Conservation (phyloP, 2,329 filamentous ascomycete species). For the Pseudogymnoascus sp. region DNA sequence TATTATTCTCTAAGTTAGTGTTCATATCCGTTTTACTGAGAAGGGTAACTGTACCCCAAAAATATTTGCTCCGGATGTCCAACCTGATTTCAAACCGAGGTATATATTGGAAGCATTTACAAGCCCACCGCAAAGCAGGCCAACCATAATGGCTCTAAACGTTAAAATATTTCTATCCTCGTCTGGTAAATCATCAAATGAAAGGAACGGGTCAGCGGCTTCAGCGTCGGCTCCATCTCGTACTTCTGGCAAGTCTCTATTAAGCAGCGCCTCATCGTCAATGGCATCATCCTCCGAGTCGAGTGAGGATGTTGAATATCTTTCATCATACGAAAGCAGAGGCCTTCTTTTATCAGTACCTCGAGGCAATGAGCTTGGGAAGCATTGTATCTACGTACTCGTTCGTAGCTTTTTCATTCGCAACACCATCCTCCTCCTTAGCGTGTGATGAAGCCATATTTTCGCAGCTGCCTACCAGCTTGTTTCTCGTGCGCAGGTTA, state of each 20-base stretch:
- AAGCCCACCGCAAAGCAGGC: not conserved
- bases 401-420: slow-evolving; percentile 7
- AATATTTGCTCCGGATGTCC: slow-evolving; percentile 2
- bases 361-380: not conserved
- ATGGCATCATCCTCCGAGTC: not conserved
- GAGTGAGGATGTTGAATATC: not conserved
- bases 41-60: not conserved
- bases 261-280: not conserved
- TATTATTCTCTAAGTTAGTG: not conserved
- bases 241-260: not conserved
- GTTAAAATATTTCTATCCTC: slow-evolving; percentile 3
- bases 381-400: not conserved
- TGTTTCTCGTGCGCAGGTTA: not conserved
- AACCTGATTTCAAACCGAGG: not conserved
- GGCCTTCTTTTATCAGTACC: not conserved
- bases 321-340: not conserved
- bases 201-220: not conserved
- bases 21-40: not conserved
- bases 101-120: slow-evolving; percentile 6
- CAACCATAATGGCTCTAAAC: not conserved
- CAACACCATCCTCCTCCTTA: not conserved
- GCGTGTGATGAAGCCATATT: not conserved
- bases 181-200: slow-evolving; percentile 7
- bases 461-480: not conserved
- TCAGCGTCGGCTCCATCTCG: not conserved